Base-by-base conservation (phyloP, 768 basidiomycete genomes). In the Phylloporus rhodoxanthus region DNA sequence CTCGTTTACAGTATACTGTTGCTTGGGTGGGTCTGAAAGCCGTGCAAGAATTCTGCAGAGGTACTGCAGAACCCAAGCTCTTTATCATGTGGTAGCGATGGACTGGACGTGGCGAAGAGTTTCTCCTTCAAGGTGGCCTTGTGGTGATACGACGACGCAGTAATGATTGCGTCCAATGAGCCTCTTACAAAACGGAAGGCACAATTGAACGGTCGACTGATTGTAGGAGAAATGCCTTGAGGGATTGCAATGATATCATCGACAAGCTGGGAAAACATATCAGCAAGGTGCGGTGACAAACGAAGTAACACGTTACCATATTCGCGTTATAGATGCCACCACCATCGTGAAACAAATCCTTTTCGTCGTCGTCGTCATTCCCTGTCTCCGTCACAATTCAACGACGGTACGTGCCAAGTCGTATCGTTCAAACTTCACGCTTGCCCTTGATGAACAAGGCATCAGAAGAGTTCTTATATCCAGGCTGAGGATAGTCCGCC, bases 291-390 rank as follows among this genome's bases (percentile, higher is more conserved):
- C n/a, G n/a, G 10, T 5, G 23, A 25, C 1, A n/a, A 15, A 23
- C 14, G 21, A 25, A 30, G 26, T 30, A 45, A 29, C 7, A n/a
- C 25, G 75, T 40, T 52, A 90, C 91, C 87, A 95, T 87, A 61
- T 93, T 90, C 5, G 78, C 71, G 63, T 94, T 95, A 66, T 91
- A 85, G 6, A 95, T 89, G 9, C 87, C 25, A 5, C n/a, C n/a
- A n/a, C n/a, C 87, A 20, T 78, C 69, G 36, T 74, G 68, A 61
- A 96, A 95, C 60, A 94, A 89, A 55, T 85, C 77, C 38, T 55
- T 65, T 63, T 95, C 91, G 60, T 91, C 89, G 0, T 74, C 75
- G 8, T 75, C 71, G 30, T 76, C 54, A 80, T 68, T 14, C 79
- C 80, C 25, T 71, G 68, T 32, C 71, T 70, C 54, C 86, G 71